A percentile compares a stretch with the other conserved stretches of the same genome.
phyloP scores from a whole-genome alignment of 2,329 filamentous ascomycete genomes.

The Bertia moriformis region DNA sequence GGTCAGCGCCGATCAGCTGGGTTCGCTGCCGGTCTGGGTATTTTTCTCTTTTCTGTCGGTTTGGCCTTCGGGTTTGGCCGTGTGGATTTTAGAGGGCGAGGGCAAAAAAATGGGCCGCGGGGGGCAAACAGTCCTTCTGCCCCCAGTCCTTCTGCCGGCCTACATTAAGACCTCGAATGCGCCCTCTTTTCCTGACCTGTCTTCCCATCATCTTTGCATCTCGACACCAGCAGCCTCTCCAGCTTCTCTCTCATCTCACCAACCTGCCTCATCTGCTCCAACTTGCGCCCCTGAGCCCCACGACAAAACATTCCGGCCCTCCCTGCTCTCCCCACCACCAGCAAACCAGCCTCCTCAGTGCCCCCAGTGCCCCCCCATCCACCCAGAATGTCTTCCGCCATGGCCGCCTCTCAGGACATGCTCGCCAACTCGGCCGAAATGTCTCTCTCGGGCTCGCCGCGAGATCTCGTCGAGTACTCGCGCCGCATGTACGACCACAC shows the following conservation, averaged over 20 bases:
- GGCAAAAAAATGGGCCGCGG: neutral
- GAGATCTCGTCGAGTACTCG: slow-evolving; percentile 28
- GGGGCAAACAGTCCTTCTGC: too few species aligned
- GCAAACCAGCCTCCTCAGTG: neutral
- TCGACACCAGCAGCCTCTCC: neutral
- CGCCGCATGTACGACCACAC: slow-evolving; percentile 51
- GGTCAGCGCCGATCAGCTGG: neutral
- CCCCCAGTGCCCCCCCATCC: neutral
- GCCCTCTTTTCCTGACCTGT: neutral
- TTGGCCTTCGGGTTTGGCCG: too few species aligned
- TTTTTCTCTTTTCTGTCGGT: neutral
- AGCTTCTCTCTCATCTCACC: neutral
- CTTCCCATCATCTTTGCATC: neutral
- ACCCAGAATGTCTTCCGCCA: neutral
- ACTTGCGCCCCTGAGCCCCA: neutral
- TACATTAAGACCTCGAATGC: too few species aligned
- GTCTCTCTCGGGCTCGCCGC: slow-evolving; percentile 11
- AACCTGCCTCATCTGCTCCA: neutral
- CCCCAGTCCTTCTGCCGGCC: too few species aligned
- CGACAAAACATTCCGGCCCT: neutral
- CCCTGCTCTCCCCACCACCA: too few species aligned
- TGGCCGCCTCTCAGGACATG: neutral
- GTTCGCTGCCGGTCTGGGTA: neutral
- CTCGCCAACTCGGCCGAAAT: neutral
- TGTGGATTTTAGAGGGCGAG: neutral